phyloP scores from a whole-genome alignment of 2,329 filamentous ascomycete species.

The Juglanconis oblonga region DNA sequence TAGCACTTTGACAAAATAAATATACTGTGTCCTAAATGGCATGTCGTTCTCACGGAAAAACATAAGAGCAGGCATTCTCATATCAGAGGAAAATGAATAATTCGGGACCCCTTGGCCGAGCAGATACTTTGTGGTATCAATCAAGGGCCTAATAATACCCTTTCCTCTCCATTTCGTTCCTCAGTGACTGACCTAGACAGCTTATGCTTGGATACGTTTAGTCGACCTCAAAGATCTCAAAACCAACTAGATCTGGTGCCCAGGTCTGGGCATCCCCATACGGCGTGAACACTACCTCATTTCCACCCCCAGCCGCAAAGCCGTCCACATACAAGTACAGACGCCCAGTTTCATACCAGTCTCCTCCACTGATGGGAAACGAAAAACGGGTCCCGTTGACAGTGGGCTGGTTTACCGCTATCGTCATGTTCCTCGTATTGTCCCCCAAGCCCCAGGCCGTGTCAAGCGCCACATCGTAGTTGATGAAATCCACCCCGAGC shows the following conservation, averaged over 20 bases:
- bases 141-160: too few species aligned
- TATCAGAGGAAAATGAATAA: too few species aligned
- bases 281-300: constrained; percentile 34
- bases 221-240: constrained; percentile 31
- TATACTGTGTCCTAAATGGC: too few species aligned
- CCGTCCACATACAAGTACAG: constrained; percentile 43
- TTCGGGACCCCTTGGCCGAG: too few species aligned
- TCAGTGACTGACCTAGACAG: too few species aligned
- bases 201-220: not conserved
- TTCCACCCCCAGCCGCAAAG: constrained; percentile 38
- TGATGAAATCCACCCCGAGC: constrained; percentile 48
- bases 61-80: too few species aligned
- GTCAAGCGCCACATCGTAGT: constrained; percentile 46
- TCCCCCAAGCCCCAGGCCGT: constrained; percentile 41
- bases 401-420: constrained; percentile 41
- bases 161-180: too few species aligned
- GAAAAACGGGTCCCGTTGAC: constrained; percentile 40
- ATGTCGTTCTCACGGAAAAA: too few species aligned
- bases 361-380: constrained; percentile 46
- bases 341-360: constrained; percentile 49
- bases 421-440: constrained; percentile 49
- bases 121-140: too few species aligned
- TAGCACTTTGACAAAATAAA: too few species aligned
- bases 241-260: constrained; percentile 42
- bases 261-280: constrained; percentile 21